These are phyloP conservation scores for Jatropha multifida DNA, from an alignment of 441 rosid genomes.

Conservation along the genomic window DNA sequence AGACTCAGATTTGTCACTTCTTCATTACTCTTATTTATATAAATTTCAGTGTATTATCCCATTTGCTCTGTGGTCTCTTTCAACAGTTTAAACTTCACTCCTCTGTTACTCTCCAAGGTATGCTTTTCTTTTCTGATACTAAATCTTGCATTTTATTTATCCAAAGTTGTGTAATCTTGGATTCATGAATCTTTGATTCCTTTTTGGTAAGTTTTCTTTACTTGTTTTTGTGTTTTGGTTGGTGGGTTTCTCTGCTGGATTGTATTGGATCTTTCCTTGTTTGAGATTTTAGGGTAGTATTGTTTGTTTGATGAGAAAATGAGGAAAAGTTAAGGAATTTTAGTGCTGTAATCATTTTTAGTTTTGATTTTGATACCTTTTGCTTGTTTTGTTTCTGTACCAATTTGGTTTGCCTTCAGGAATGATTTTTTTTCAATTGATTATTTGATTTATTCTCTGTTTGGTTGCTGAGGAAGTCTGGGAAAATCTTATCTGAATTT, in stretches of 20 bases:
- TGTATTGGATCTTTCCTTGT: slow-evolving; percentile 15
- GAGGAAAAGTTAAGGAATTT: slow-evolving; percentile 4
- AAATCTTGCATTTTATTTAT: slow-evolving; percentile 9
- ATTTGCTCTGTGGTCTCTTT: slow-evolving; percentile 27
- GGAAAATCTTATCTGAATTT: background rate
- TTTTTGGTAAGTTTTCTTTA: background rate
- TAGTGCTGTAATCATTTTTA: background rate
- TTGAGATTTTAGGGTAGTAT: background rate
- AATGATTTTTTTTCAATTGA: no score
- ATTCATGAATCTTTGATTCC: background rate
- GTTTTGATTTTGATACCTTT: background rate
- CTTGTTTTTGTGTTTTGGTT: slow-evolving; percentile 7
- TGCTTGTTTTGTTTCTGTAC: background rate
- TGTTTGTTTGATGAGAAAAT: slow-evolving; percentile 14
- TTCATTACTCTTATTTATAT: background rate
- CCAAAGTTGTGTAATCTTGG: background rate
- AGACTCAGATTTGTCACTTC: slow-evolving; percentile 26
- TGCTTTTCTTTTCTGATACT: slow-evolving; percentile 11
- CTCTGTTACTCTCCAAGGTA: slow-evolving; percentile 26
- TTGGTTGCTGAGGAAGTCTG: slow-evolving; percentile 8
- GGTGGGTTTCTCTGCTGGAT: slow-evolving; percentile 18
- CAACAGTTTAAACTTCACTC: slow-evolving; percentile 21
- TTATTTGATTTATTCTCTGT: background rate
- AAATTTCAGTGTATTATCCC: background rate
- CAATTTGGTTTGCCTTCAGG: background rate